Evolutionary conservation across 176 grass and related monocot genomes (phyloP), one percentile per base, ranked within the genome.

Genomic region (Oryza punctata): DNA sequence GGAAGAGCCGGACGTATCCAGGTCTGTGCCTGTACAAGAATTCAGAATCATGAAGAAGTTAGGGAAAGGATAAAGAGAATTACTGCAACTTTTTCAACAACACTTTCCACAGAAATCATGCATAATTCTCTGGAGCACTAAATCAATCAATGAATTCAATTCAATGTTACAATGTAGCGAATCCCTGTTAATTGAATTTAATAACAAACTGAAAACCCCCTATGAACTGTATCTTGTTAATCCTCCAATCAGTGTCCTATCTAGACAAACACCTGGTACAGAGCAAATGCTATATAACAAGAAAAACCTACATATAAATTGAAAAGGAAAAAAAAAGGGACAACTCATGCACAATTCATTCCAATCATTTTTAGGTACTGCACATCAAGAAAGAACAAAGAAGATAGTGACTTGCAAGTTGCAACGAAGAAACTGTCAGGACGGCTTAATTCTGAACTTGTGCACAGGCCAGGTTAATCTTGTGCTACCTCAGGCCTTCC

Each of bases 401-500:
- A 27, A 21, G 15, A n/a, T n/a, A 30, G 19, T 38, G 37, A 38
- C 37, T 38, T 38, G 37, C 37, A 38, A 10, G 26, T 67, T 85
- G 66, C 24, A 46, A 38, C 26, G 11, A 60, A 27, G 30, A 28
- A 44, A 59, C 66, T 19, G 33, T 67, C 60, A 73, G 26, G 21
- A 82, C 65, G 45, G 14, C 57, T 60, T 9, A 67, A 60, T 68
- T 87, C 79, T 70, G 40, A 69, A 83, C 70, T 30, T 69, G n/a
- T 67, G 38, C 16, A 83, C 57, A 60, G 29, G 37, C 67, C 57
- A 21, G 43, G 10, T 6, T 63, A 59, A 73, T 67, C 21, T 49
- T 68, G 30, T 78, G n/a, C n/a, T n/a, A 61, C 61, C 37, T 90
- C 52, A 90, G 59, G 65, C 78, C 50, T 90, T 86, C 60, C 78